phyloP scores from a whole-genome alignment of 495 filamentous ascomycete species.

The Bryoglossum gracile region DNA sequence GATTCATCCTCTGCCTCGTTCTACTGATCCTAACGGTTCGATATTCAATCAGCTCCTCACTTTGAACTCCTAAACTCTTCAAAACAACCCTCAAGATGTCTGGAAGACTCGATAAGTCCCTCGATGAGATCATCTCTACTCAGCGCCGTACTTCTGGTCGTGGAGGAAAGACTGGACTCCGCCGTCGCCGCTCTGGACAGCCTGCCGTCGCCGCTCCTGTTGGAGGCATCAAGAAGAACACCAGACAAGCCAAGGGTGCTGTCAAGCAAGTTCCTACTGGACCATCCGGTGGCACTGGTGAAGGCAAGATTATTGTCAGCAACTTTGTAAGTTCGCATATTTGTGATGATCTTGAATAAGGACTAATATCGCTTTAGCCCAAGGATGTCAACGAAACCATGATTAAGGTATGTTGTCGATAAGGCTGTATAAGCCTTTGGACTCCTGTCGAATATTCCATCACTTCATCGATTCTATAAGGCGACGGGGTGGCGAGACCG shows the following conservation, averaged over 20 bases:
- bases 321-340: conserved; percentile 85
- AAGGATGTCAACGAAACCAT: conserved; percentile 87
- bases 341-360: too few relatives aligned
- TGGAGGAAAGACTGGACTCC: too few relatives aligned
- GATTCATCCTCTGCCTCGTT: conserved; percentile 18
- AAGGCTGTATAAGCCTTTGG: conserved; percentile 42
- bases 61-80: conserved; percentile 17
- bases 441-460: conserved; percentile 43
- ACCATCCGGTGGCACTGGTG: conserved; percentile 46
- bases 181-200: conserved; percentile 40
- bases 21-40: conserved; percentile 20
- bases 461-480: conserved; percentile 16
- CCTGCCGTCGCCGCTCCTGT: conserved; percentile 55
- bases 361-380: conserved; percentile 49
- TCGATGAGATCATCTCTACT: conserved; percentile 89
- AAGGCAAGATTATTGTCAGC: conserved; percentile 96
- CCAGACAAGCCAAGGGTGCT: conserved; percentile 52
- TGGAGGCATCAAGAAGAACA: conserved; percentile 81
- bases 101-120: conserved; percentile 87
- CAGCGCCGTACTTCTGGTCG: conserved; percentile 41
- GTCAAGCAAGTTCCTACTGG: conserved; percentile 62
- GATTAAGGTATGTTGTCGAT: conserved; percentile 98
- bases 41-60: conserved; percentile 20
- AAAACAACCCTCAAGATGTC: conserved; percentile 55
- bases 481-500: conserved; percentile 16